Evolutionary conservation across 768 basidiomycete genomes (phyloP).

Genomic region (Boletellus sp.): DNA sequence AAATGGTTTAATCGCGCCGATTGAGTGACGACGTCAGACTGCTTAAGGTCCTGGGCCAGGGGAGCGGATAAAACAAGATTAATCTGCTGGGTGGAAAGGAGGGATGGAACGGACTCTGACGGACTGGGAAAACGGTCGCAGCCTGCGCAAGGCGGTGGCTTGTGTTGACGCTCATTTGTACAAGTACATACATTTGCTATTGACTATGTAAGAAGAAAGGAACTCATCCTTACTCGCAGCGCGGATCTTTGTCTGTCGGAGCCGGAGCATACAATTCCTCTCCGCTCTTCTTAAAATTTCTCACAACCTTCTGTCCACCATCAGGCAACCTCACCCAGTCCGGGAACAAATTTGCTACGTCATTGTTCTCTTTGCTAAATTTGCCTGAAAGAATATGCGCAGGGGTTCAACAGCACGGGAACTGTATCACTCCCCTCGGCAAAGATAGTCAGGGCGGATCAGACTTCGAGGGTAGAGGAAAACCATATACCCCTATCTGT

Average conservation of each 20-base stretch:
- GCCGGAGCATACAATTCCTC: constrained; percentile 32
- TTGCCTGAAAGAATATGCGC: constrained; percentile 41
- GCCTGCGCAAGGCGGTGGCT: constrained; percentile 43
- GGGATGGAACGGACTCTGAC: constrained; percentile 33
- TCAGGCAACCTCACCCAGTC: constrained; percentile 38
- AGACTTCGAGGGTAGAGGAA: constrained; percentile 35
- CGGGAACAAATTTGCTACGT: constrained; percentile 39
- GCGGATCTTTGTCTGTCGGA: constrained; percentile 7
- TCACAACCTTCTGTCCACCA: constrained; percentile 45
- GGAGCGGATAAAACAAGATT: constrained; percentile 62
- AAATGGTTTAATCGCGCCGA: constrained; percentile 19
- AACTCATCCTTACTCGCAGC: not conserved
- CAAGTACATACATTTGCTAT: not conserved
- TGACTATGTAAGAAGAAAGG: too few species aligned
- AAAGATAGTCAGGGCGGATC: constrained; percentile 34
- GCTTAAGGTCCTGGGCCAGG: constrained; percentile 69
- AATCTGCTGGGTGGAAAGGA: constrained; percentile 50
- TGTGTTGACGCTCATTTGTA: constrained; percentile 23
- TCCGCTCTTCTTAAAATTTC: constrained; percentile 35
- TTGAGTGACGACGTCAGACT: constrained; percentile 49
- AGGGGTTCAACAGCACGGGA: constrained; percentile 45
- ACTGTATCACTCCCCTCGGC: constrained; percentile 35
- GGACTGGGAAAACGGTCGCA: constrained; percentile 59
- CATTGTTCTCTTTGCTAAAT: constrained; percentile 17
- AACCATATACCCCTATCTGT: constrained; percentile 51